A percentile compares a stretch with the other conserved stretches of the same genome.
These are phyloP conservation scores for Herpetomonas samuelpessoai DNA, from an alignment of 208 protist species.

Conservation along the genomic window DNA sequence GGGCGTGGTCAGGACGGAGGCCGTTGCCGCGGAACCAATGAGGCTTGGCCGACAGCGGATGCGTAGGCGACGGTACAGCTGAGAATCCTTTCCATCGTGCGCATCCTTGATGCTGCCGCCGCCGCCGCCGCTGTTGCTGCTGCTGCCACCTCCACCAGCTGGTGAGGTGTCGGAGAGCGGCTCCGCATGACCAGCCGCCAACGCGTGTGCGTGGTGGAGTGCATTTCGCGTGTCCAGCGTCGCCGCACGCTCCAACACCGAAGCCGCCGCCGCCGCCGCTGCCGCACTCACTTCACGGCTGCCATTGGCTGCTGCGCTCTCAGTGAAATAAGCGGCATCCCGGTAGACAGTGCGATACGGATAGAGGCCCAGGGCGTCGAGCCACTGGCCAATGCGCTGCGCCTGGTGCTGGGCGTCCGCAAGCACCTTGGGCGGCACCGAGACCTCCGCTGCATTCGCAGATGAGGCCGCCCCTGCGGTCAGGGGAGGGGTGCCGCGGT, in stretches of 20 bases:
- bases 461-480: background rate
- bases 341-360: constrained; percentile 40
- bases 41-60: background rate
- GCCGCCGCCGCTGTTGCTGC: background rate
- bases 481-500: background rate
- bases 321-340: constrained; percentile 14
- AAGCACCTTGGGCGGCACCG: constrained; percentile 24
- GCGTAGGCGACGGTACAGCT: background rate
- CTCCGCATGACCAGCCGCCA: no score
- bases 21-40: background rate
- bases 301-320: background rate
- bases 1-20: constrained; percentile 24
- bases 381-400: constrained; percentile 51
- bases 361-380: constrained; percentile 49
- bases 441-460: background rate
- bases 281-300: background rate
- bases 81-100: background rate
- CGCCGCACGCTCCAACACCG: constrained; percentile 2
- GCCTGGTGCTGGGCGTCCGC: constrained; percentile 40
- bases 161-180: no score
- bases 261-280: background rate
- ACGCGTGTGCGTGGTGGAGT: background rate
- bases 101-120: background rate
- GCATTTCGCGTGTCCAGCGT: background rate
- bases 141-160: background rate